Evolutionary conservation across 805 yeast species (phyloP).

Genomic region (Cyberlindnera veronae): DNA sequence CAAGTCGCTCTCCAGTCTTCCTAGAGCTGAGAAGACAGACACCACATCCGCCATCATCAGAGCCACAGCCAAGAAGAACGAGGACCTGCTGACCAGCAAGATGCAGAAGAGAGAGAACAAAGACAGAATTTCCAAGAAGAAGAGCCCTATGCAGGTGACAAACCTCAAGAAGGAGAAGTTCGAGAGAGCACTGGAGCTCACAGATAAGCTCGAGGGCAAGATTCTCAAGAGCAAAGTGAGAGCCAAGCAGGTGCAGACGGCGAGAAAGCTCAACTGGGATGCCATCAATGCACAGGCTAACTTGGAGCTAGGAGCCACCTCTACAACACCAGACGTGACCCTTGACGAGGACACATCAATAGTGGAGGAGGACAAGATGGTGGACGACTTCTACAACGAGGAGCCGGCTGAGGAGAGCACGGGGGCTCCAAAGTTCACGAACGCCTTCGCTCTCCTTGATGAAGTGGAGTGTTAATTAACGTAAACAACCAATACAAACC

Average conservation of each 20-base stretch:
- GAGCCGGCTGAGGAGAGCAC: constrained; percentile 13
- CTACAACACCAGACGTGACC: constrained; percentile 1
- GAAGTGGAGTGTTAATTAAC: constrained; percentile 29
- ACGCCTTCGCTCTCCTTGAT: constrained; percentile 30
- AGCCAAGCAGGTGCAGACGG: constrained; percentile 55
- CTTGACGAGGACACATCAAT: not conserved
- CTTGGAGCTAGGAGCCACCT: constrained; percentile 20
- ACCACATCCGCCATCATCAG: constrained; percentile 62
- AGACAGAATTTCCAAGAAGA: constrained; percentile 28
- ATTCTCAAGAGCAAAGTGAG: constrained; percentile 62
- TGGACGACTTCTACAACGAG: constrained; percentile 23
- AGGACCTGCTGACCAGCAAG: constrained; percentile 54
- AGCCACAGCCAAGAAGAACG: constrained; percentile 62
- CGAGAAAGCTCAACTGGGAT: constrained; percentile 75
- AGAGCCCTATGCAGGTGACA: constrained; percentile 30
- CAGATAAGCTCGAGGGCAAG: constrained; percentile 56
- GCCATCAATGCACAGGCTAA: constrained; percentile 49
- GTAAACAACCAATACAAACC: not conserved
- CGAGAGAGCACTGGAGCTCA: constrained; percentile 47
- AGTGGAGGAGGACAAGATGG: constrained; percentile 17
- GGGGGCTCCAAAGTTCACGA: constrained; percentile 9
- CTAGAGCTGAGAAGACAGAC: constrained; percentile 59
- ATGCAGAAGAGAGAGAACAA: constrained; percentile 34
- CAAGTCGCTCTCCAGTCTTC: constrained; percentile 46
- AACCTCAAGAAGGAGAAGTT: constrained; percentile 35